phyloP scores from a whole-genome alignment of 2,329 filamentous ascomycete species.

The Fusarium xylarioides region DNA sequence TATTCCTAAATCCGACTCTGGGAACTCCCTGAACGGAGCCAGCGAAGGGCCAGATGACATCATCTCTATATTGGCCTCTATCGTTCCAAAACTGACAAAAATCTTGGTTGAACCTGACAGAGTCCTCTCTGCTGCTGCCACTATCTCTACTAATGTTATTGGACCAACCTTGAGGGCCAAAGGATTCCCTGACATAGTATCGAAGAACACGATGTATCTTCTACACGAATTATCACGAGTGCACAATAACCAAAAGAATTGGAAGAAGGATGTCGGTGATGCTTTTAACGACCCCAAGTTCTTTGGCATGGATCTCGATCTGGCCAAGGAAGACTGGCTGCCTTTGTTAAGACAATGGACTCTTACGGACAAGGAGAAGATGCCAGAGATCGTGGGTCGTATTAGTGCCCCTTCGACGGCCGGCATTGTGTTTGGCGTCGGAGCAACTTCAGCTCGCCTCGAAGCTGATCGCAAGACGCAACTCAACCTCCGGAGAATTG shows the following conservation, averaged over 20 bases:
- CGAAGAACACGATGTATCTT: constrained; percentile 74
- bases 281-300: constrained; percentile 91
- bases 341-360: constrained; percentile 85
- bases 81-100: constrained; percentile 82
- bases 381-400: constrained; percentile 81
- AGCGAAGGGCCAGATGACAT: constrained; percentile 74
- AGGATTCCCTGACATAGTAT: constrained; percentile 85
- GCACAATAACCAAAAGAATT: constrained; percentile 82
- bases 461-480: constrained; percentile 95
- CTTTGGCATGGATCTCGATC: constrained; percentile 72
- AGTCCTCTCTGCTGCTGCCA: constrained; percentile 77
- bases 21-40: constrained; percentile 47
- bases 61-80: constrained; percentile 78
- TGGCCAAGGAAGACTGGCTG: constrained; percentile 82
- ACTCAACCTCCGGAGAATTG: constrained; percentile 84
- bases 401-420: constrained; percentile 88
- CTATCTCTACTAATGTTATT: constrained; percentile 85
- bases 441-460: constrained; percentile 89
- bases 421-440: constrained; percentile 98
- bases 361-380: constrained; percentile 84
- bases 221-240: constrained; percentile 81
- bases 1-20: constrained; percentile 48
- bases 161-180: constrained; percentile 85
- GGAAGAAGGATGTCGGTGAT: constrained; percentile 92
- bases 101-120: constrained; percentile 89